Conservation (phyloP, 1,139 yeast genomes). For the Yamadazyma jaroonii region DNA sequence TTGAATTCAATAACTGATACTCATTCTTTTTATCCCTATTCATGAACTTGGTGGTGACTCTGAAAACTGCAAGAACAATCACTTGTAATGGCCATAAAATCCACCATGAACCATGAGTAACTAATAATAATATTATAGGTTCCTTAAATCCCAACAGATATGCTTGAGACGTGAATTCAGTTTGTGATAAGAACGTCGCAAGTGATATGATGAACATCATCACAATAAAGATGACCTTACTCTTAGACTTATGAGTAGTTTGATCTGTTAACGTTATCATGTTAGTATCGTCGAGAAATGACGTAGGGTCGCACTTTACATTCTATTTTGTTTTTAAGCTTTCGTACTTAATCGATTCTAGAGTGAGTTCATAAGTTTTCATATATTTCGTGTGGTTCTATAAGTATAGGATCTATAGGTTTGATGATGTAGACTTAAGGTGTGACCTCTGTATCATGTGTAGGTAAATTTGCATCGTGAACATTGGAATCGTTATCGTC, state of each 20-base stretch:
- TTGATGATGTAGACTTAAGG: too few species aligned
- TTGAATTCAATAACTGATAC: conserved; percentile 28
- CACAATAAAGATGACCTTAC: conserved; percentile 53
- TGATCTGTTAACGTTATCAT: conserved; percentile 15
- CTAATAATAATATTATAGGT: conserved; percentile 62
- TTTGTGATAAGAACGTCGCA: conserved; percentile 68
- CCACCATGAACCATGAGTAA: conserved; percentile 84
- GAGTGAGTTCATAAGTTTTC: background rate
- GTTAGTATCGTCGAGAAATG: conserved; percentile 8
- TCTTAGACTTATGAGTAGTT: conserved; percentile 17
- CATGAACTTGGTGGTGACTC: conserved; percentile 15
- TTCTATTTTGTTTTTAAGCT: too few species aligned
- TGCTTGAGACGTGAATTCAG: conserved; percentile 75
- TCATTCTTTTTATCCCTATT: conserved; percentile 11
- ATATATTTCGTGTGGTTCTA: background rate
- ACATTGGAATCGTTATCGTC: conserved; percentile 12
- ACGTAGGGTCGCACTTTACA: background rate
- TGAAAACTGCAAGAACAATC: conserved; percentile 40
- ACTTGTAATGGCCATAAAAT: conserved; percentile 72
- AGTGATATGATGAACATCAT: conserved; percentile 59
- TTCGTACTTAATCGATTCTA: background rate
- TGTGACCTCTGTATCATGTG: background rate
- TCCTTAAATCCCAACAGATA: conserved; percentile 61
- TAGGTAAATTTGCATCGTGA: too few species aligned
- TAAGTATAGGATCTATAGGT: background rate